These are phyloP conservation scores for Danielozyma ontarioensis DNA, from an alignment of 805 yeast species.

Conservation along the genomic window DNA sequence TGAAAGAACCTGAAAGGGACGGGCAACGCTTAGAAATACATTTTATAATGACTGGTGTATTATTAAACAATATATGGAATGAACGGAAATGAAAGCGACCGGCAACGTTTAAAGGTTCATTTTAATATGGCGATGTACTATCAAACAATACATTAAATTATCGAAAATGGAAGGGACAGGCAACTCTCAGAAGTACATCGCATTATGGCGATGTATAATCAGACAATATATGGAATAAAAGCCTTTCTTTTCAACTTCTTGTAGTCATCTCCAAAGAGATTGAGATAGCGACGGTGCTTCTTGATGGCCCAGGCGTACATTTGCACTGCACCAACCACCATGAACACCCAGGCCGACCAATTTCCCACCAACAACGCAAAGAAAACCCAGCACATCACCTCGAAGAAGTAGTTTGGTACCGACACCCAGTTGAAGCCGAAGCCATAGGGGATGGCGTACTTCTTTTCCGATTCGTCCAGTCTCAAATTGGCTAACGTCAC, in stretches of 20 bases:
- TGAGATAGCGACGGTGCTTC: conserved; percentile 66
- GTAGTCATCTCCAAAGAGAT: conserved; percentile 71
- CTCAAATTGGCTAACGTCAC: conserved; percentile 57
- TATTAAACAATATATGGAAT: conserved; percentile 67
- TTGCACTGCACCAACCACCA: conserved; percentile 65
- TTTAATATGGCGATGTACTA: background rate
- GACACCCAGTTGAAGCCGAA: conserved; percentile 77
- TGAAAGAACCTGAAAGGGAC: too few species aligned
- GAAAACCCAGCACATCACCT: conserved; percentile 67
- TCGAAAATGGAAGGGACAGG: too few species aligned
- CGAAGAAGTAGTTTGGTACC: conserved; percentile 95
- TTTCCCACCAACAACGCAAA: conserved; percentile 71
- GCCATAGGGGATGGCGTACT: conserved; percentile 72
- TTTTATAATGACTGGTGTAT: background rate
- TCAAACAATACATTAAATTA: conserved; percentile 68
- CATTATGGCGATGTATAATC: conserved; percentile 1
- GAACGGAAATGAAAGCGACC: too few species aligned
- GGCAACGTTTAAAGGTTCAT: background rate
- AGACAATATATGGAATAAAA: conserved; percentile 70
- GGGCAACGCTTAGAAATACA: background rate
- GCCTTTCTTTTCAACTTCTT: conserved; percentile 70
- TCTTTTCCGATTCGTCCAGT: conserved; percentile 42
- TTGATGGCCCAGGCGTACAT: conserved; percentile 91
- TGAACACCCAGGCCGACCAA: conserved; percentile 70
- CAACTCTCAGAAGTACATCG: background rate